These are phyloP conservation scores for Mikania micrantha DNA, from an alignment of 129 eudicot species.

Conservation along the genomic window DNA sequence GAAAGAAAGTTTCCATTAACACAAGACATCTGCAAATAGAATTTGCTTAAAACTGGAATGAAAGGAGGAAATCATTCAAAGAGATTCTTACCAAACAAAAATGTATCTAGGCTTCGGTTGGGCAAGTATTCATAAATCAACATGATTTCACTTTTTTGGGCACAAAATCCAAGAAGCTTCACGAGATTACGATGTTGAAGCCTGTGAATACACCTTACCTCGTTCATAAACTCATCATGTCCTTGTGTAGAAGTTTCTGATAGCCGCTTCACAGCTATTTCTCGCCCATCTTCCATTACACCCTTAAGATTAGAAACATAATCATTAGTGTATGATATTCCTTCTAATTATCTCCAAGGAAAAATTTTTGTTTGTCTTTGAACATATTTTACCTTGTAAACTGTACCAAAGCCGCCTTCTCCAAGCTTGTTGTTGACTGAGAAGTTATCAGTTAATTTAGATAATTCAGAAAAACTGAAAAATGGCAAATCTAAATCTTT, in stretches of 20 bases:
- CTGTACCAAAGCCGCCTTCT: constrained; percentile 28
- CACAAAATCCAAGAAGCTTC: constrained; percentile 35
- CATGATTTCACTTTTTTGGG: constrained; percentile 28
- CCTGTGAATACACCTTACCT: constrained; percentile 23
- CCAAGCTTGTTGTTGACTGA: constrained; percentile 16
- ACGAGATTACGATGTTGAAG: constrained; percentile 48
- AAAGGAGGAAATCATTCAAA: not conserved
- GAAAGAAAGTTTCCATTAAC: not conserved
- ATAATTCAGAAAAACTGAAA: constrained; percentile 12
- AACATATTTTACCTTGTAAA: constrained; percentile 20
- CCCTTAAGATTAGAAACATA: constrained; percentile 21
- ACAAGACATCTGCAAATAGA: no score
- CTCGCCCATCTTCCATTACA: constrained; percentile 28
- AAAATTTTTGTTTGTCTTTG: not conserved
- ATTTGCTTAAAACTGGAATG: not conserved
- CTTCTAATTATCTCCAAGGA: not conserved
- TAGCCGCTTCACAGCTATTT: constrained; percentile 32
- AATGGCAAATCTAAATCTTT: constrained; percentile 3
- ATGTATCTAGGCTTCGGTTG: constrained; percentile 33
- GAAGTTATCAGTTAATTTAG: constrained; percentile 8
- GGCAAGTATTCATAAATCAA: constrained; percentile 29
- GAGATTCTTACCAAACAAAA: constrained; percentile 30
- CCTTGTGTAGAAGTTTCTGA: constrained; percentile 35
- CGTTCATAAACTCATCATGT: constrained; percentile 1
- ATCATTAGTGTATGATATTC: not conserved